Percentiles rank a stretch among this genome's conserved stretches.
Conservation (phyloP, 768 basidiomycete genomes). For the Macrolepiota fuliginosa region DNA sequence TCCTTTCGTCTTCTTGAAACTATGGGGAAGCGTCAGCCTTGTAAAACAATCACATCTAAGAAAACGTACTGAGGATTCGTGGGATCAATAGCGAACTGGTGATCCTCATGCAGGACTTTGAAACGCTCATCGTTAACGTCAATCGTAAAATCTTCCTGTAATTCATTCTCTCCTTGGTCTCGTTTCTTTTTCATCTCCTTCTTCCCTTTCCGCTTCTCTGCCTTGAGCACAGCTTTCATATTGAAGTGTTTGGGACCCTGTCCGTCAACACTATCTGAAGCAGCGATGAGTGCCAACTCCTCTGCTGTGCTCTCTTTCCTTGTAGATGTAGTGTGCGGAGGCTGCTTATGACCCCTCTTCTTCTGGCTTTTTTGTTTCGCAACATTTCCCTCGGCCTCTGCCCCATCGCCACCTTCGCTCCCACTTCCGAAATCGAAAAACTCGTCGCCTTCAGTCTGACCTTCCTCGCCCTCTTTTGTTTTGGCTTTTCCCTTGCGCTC, state of each 20-base stretch:
- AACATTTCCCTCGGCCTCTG: conserved; percentile 15
- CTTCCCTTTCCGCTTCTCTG: conserved; percentile 67
- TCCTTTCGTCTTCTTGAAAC: conserved; percentile 90
- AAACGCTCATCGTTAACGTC: conserved; percentile 89
- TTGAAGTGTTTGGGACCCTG: conserved; percentile 77
- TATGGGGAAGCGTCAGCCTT: conserved; percentile 28
- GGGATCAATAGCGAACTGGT: conserved; percentile 93
- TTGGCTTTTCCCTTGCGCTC: conserved; percentile 44
- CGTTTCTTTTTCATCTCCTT: conserved; percentile 35
- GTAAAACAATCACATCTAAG: background rate
- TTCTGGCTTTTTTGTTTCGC: conserved; percentile 19
- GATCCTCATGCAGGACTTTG: conserved; percentile 82
- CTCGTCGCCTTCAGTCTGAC: conserved; percentile 49
- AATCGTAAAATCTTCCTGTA: conserved; percentile 79
- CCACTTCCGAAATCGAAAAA: conserved; percentile 70
- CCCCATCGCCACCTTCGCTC: conserved; percentile 27
- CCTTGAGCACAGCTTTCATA: conserved; percentile 83
- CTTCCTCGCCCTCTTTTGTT: conserved; percentile 18
- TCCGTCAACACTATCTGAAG: conserved; percentile 49
- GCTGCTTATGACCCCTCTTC: conserved; percentile 19
- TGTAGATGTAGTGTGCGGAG: conserved; percentile 18
- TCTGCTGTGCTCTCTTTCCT: conserved; percentile 51
- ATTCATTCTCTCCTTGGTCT: conserved; percentile 54
- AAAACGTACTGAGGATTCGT: conserved; percentile 85
- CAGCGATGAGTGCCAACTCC: conserved; percentile 62